Evolutionary conservation across 805 yeast genomes (phyloP).

Genomic region (Ogataea paradorogensis): DNA sequence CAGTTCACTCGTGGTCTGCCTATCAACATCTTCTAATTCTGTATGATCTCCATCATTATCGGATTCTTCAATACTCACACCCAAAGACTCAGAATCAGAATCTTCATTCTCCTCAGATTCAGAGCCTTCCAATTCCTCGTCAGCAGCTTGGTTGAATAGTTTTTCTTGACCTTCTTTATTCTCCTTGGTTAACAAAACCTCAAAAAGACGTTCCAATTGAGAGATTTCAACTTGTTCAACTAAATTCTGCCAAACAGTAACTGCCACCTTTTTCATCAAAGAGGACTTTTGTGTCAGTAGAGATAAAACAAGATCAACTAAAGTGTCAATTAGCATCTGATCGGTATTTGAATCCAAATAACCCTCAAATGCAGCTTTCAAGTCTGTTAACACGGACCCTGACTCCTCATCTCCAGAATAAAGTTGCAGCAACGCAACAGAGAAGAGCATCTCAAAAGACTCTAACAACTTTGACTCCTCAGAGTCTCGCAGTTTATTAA

Average conservation of each 20-base stretch:
- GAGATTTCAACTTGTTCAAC: conserved; percentile 41
- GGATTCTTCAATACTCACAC: conserved; percentile 35
- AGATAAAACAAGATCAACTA: conserved; percentile 53
- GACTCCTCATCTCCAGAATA: conserved; percentile 79
- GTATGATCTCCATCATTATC: conserved; percentile 36
- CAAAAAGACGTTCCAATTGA: conserved; percentile 50
- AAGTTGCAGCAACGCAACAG: conserved; percentile 74
- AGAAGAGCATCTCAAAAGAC: conserved; percentile 69
- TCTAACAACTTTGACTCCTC: conserved; percentile 32
- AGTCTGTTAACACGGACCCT: conserved; percentile 67
- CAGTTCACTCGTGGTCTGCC: conserved; percentile 56
- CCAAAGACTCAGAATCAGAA: conserved; percentile 30
- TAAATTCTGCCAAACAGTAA: conserved; percentile 48
- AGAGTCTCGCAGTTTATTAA: conserved; percentile 36
- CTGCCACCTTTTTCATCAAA: conserved; percentile 54
- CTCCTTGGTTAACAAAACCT: conserved; percentile 64
- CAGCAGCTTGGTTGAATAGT: conserved; percentile 58
- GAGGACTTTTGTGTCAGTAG: conserved; percentile 56
- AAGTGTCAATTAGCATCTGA: conserved; percentile 35
- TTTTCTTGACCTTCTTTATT: conserved; percentile 76
- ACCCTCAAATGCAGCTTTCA: conserved; percentile 56
- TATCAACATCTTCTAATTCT: conserved; percentile 38
- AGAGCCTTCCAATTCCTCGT: conserved; percentile 49
- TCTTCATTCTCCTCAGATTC: conserved; percentile 34
- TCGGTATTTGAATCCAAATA: conserved; percentile 40